These are phyloP conservation scores for Keithomyces neogunnii DNA, from an alignment of 2,329 filamentous ascomycete genomes.

Conservation along the genomic window DNA sequence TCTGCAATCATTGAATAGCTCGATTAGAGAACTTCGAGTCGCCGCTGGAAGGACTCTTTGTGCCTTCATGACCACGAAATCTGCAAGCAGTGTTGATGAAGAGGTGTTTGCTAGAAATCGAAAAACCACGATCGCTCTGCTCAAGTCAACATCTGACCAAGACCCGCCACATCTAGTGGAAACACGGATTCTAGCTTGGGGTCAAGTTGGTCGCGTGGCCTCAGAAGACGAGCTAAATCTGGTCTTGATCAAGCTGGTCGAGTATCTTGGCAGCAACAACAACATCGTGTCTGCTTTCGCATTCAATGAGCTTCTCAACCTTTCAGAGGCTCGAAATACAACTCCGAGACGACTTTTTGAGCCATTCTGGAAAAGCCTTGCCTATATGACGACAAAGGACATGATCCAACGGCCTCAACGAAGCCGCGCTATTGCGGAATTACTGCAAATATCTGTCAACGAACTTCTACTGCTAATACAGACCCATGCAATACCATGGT, in stretches of 20 bases:
- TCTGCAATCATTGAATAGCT: conserved; percentile 72
- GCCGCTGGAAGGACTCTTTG: conserved; percentile 63
- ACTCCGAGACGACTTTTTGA: conserved; percentile 64
- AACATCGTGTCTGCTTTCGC: conserved; percentile 71
- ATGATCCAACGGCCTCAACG: conserved; percentile 74
- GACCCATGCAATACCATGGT: conserved; percentile 72
- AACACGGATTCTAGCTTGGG: conserved; percentile 77
- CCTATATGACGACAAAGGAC: conserved; percentile 75
- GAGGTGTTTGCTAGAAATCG: conserved; percentile 39
- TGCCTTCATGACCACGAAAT: conserved; percentile 46
- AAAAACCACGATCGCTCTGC: conserved; percentile 58
- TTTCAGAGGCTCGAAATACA: conserved; percentile 57
- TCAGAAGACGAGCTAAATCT: conserved; percentile 80
- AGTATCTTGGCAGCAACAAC: conserved; percentile 80
- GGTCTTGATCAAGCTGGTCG: conserved; percentile 72
- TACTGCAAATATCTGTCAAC: conserved; percentile 67
- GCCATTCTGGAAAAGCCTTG: conserved; percentile 83
- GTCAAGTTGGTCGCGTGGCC: conserved; percentile 70
- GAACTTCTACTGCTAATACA: conserved; percentile 72
- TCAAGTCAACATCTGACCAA: conserved; percentile 65
- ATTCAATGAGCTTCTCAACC: conserved; percentile 69
- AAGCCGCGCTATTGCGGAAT: conserved; percentile 68
- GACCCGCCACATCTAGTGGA: conserved; percentile 61
- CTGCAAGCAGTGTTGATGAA: conserved; percentile 5
- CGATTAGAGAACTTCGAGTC: conserved; percentile 74